Conservation (phyloP, 306 rosid species). For the Geum urbanum region DNA sequence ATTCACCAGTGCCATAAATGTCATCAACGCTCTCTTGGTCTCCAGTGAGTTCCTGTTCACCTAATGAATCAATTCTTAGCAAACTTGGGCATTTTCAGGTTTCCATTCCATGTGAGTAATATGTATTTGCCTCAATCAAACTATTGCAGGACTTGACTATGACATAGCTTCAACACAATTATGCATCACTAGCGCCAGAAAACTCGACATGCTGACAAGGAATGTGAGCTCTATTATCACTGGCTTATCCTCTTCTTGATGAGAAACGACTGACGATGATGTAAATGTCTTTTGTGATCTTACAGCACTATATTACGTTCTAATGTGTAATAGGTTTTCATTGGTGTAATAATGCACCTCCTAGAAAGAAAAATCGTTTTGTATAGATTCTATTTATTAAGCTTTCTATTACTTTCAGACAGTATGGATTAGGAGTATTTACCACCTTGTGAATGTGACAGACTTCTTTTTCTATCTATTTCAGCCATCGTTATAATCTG, state of each 20-base stretch:
- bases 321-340: not conserved
- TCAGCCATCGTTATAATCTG: no score
- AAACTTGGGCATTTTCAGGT: not conserved
- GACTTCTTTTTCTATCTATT: no score
- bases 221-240: not conserved
- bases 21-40: not conserved
- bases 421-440: no score
- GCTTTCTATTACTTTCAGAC: no score
- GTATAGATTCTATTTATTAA: no score
- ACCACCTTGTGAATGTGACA: no score
- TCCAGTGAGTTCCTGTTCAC: not conserved
- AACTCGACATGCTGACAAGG: not conserved
- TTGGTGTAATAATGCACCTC: not conserved
- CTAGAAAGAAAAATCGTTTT: no score
- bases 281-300: not conserved
- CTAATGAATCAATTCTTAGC: not conserved
- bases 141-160: not conserved
- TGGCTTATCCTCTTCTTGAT: not conserved
- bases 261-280: not conserved
- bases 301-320: not conserved
- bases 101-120: not conserved
- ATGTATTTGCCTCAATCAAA: not conserved
- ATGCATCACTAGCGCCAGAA: not conserved
- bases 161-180: not conserved
- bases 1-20: not conserved